Evolutionary conservation across 177 flowering plant species (phyloP).

Genomic region (Tripterygium wilfordii): DNA sequence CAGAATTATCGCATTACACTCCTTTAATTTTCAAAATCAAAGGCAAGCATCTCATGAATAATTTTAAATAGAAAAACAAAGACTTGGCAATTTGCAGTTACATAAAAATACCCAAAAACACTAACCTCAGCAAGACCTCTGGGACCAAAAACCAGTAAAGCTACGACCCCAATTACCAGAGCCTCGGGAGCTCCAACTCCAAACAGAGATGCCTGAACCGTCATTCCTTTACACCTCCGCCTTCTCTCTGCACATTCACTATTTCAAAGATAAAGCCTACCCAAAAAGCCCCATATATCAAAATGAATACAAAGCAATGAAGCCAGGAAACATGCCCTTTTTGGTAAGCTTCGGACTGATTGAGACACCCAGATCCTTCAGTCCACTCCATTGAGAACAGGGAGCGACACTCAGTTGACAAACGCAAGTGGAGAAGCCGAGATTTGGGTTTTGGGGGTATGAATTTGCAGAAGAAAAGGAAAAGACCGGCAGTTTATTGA

Average conservation of each 20-base stretch:
- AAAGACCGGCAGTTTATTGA: slow-evolving; percentile 5
- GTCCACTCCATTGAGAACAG: slow-evolving; percentile 55
- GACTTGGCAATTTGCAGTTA: no score
- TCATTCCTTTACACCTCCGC: slow-evolving; percentile 39
- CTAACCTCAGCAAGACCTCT: slow-evolving; percentile 99
- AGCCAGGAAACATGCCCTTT: no score
- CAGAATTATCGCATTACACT: no score
- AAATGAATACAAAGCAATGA: slow-evolving; percentile 31
- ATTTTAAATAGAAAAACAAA: no score
- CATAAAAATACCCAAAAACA: no score
- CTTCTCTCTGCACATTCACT: slow-evolving; percentile 44
- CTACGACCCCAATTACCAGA: slow-evolving; percentile 96
- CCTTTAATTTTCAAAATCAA: no score
- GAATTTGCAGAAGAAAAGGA: slow-evolving; percentile 18
- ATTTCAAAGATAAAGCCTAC: no score
- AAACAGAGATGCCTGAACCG: slow-evolving; percentile 79
- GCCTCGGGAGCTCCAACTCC: slow-evolving; percentile 99
- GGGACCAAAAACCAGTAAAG: slow-evolving; percentile 97
- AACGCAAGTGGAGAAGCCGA: slow-evolving; percentile 22
- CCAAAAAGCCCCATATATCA: no score
- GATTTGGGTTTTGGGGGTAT: slow-evolving; percentile 21
- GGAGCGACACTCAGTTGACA: slow-evolving; percentile 35
- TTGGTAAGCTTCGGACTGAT: slow-evolving; percentile 17
- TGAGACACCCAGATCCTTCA: slow-evolving; percentile 51
- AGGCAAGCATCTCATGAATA: no score